phyloP scores from a whole-genome alignment of 164 flowering plant species.

The Warburgia ugandensis region DNA sequence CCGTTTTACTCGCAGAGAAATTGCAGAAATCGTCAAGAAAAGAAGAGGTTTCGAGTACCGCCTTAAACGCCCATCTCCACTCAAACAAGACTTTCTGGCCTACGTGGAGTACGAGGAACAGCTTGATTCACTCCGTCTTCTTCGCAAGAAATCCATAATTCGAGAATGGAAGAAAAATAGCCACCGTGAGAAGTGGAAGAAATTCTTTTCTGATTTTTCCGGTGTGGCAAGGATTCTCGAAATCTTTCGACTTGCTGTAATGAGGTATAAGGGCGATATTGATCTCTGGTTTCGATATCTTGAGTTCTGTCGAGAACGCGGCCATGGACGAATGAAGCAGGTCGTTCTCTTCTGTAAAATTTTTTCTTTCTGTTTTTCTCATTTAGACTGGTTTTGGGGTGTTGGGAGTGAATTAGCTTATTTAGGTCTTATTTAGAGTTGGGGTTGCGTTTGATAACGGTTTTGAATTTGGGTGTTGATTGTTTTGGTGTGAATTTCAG shows the following conservation, averaged over 20 bases:
- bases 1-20: constrained; percentile 49
- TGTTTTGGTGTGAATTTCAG: no score
- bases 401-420: not conserved
- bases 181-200: constrained; percentile 27
- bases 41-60: constrained; percentile 82
- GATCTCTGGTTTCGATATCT: constrained; percentile 83
- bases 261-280: constrained; percentile 72
- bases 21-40: constrained; percentile 64
- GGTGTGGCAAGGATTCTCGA: constrained; percentile 55
- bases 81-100: constrained; percentile 68
- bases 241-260: constrained; percentile 47
- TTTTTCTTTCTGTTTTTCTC: not conserved
- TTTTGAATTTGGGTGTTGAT: no score
- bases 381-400: not conserved
- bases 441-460: no score
- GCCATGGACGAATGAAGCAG: constrained; percentile 81
- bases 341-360: constrained; percentile 18
- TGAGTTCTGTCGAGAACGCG: constrained; percentile 59
- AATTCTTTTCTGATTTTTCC: constrained; percentile 53
- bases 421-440: no score
- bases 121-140: constrained; percentile 56
- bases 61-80: constrained; percentile 69
- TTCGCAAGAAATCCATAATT: constrained; percentile 40
- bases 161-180: constrained; percentile 13
- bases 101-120: constrained; percentile 79